Conservation (phyloP, 768 basidiomycete genomes). For the Terana coerulea region DNA sequence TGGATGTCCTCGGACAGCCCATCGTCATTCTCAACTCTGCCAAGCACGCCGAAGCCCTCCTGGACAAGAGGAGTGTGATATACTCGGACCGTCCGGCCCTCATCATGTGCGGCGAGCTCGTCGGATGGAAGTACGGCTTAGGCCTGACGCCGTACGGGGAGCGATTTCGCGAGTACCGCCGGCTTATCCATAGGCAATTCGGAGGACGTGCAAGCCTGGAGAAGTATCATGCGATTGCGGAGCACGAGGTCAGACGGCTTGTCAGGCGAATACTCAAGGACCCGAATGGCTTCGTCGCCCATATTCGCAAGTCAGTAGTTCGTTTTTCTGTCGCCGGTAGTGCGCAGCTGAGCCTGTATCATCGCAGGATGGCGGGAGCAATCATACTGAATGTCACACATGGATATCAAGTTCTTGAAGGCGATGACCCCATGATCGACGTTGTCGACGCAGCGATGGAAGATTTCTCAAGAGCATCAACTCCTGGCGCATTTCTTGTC, state of each 20-base stretch:
- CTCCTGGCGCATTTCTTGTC: constrained; percentile 27
- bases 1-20: constrained; percentile 25
- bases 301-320: constrained; percentile 28
- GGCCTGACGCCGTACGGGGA: constrained; percentile 22
- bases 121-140: constrained; percentile 23
- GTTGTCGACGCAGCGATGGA: constrained; percentile 29
- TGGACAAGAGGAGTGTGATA: constrained; percentile 28
- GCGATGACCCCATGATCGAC: constrained; percentile 34
- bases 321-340: no score
- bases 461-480: constrained; percentile 21
- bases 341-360: neutral
- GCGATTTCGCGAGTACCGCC: constrained; percentile 23
- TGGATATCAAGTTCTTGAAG: constrained; percentile 23
- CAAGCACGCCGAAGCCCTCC: constrained; percentile 23
- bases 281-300: constrained; percentile 21
- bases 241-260: constrained; percentile 28
- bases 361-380: constrained; percentile 22
- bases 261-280: constrained; percentile 25
- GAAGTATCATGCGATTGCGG: constrained; percentile 26
- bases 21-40: constrained; percentile 28
- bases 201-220: constrained; percentile 22
- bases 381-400: constrained; percentile 27
- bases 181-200: constrained; percentile 20
- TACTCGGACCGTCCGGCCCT: constrained; percentile 28
- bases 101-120: constrained; percentile 25